A percentile compares a stretch with the other conserved stretches of the same genome.
phyloP scores from a whole-genome alignment of 495 filamentous ascomycete species.

The Platismatia glauca region DNA sequence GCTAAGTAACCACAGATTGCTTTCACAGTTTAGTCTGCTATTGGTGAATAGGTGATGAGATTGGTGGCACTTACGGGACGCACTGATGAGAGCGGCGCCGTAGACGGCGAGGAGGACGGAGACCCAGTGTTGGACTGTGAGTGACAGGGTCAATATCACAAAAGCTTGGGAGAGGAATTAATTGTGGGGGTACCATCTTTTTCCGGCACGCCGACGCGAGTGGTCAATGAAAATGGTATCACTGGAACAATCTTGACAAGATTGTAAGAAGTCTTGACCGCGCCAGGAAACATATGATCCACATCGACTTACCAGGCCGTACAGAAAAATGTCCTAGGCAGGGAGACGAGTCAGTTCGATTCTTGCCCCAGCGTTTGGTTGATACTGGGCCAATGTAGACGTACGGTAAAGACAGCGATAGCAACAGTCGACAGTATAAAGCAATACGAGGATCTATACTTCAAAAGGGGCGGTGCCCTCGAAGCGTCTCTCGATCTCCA shows the following conservation, averaged over 20 bases:
- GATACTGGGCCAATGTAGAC: constrained; percentile 19
- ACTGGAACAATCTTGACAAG: constrained; percentile 60
- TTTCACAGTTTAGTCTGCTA: background rate
- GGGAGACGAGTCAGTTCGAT: constrained; percentile 11
- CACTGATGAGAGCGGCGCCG: constrained; percentile 60
- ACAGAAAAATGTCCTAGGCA: constrained; percentile 65
- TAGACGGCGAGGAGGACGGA: constrained; percentile 74
- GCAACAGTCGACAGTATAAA: constrained; percentile 45
- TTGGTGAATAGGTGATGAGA: background rate
- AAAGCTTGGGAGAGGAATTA: no score
- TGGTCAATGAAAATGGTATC: constrained; percentile 66
- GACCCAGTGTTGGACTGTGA: constrained; percentile 58
- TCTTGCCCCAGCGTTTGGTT: background rate
- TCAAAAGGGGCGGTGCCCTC: constrained; percentile 15
- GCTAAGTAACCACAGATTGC: constrained; percentile 40
- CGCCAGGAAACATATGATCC: background rate
- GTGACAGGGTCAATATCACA: constrained; percentile 24
- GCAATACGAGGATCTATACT: constrained; percentile 33
- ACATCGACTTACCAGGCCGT: constrained; percentile 47
- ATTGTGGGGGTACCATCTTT: constrained; percentile 22
- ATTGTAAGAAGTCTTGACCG: constrained; percentile 8
- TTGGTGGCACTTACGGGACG: constrained; percentile 30
- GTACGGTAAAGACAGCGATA: constrained; percentile 43
- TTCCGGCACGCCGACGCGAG: constrained; percentile 48
- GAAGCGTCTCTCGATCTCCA: constrained; percentile 15